Percentiles rank a stretch among this genome's conserved stretches.
Conservation (phyloP, 495 filamentous ascomycete genomes). For the Hypoxylon cercidicola region DNA sequence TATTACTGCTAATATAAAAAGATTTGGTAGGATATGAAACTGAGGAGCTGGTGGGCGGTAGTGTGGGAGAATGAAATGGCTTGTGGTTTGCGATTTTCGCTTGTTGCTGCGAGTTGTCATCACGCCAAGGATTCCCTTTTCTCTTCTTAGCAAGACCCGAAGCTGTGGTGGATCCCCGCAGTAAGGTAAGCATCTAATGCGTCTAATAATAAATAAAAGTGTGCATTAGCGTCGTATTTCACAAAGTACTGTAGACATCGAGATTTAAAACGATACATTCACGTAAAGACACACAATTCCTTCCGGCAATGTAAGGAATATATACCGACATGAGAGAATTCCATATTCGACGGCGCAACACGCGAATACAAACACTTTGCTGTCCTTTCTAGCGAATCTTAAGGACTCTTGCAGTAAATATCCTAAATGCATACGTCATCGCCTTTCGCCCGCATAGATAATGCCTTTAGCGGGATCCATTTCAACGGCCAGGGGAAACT, state of each 20-base stretch:
- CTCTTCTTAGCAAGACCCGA: conserved; percentile 20
- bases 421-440: conserved; percentile 34
- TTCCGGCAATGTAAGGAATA: not conserved
- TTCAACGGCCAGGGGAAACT: conserved; percentile 26
- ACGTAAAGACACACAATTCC: not conserved
- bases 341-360: not conserved
- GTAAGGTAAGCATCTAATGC: conserved; percentile 25
- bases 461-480: conserved; percentile 16
- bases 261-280: not conserved
- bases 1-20: not conserved
- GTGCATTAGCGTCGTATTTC: not conserved
- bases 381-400: not conserved
- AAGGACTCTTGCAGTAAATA: not conserved
- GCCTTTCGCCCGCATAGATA: conserved; percentile 3
- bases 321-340: not conserved
- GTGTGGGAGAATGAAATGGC: conserved; percentile 4
- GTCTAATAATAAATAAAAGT: conserved; percentile 19
- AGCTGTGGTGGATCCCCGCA: conserved; percentile 29
- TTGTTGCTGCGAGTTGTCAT: conserved; percentile 19
- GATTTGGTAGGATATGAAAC: not conserved
- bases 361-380: too few species aligned
- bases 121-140: conserved; percentile 9
- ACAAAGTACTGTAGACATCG: not conserved
- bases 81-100: conserved; percentile 5
- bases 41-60: not conserved